phyloP scores from a whole-genome alignment of 331 rosid genomes.

The Phaseolus coccineus region DNA sequence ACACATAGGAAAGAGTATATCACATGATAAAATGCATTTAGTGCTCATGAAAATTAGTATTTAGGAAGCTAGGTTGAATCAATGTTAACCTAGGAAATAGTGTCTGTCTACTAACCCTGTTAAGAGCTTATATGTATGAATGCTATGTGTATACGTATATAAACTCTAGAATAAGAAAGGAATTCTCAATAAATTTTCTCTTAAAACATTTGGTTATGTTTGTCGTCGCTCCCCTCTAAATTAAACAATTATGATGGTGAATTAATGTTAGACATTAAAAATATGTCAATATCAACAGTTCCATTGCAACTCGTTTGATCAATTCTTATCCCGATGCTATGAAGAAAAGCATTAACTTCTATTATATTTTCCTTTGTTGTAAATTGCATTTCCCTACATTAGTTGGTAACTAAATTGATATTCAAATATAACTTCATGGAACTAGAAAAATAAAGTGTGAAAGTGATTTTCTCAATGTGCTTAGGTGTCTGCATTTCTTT shows the following conservation, averaged over 20 bases:
- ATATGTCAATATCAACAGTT: constrained; percentile 23
- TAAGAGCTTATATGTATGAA: background rate
- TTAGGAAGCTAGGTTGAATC: background rate
- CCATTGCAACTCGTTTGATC: constrained; percentile 24
- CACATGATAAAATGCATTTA: background rate
- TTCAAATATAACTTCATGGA: background rate
- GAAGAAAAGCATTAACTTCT: background rate
- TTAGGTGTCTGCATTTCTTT: constrained; percentile 9
- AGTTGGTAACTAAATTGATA: constrained; percentile 18
- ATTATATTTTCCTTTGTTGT: background rate
- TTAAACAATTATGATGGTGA: background rate
- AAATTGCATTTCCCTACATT: background rate
- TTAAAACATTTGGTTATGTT: background rate
- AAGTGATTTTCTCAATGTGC: constrained; percentile 13
- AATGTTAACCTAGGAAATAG: background rate
- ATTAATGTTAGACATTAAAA: background rate
- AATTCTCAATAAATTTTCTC: background rate
- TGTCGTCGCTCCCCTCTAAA: background rate
- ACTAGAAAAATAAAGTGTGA: constrained; percentile 9
- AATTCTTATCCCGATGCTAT: constrained; percentile 25
- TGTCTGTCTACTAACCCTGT: background rate
- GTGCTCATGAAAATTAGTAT: background rate
- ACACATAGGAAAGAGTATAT: background rate
- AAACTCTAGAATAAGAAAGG: background rate
- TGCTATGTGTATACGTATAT: background rate